Percentiles rank a stretch among this genome's conserved stretches.
These are phyloP conservation scores for Cyclotella atomus DNA, from an alignment of 108 stramenopile species.

Conservation along the genomic window DNA sequence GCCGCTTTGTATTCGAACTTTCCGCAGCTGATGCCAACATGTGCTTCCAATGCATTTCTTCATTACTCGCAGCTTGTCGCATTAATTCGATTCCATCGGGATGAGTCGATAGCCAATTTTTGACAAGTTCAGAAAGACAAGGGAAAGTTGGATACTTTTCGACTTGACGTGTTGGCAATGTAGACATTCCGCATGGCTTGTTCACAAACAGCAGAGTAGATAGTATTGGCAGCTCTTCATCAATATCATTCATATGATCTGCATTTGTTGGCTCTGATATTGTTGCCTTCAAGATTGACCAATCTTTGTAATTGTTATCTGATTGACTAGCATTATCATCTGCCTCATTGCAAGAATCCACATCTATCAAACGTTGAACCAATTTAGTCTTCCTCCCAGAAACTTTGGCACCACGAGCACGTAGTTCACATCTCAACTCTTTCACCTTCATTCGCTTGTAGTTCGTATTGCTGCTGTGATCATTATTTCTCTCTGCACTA, in stretches of 20 bases:
- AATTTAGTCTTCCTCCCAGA: slow-evolving; percentile 19
- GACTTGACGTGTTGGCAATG: slow-evolving; percentile 32
- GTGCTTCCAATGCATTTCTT: slow-evolving; percentile 14
- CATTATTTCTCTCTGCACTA: neutral
- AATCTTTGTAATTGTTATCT: no score
- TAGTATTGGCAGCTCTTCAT: slow-evolving; percentile 29
- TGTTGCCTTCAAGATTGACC: slow-evolving; percentile 27
- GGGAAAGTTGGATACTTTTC: slow-evolving; percentile 3
- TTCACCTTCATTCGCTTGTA: slow-evolving; percentile 9
- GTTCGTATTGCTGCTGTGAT: neutral
- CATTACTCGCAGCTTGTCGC: slow-evolving; percentile 15
- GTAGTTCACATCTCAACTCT: slow-evolving; percentile 22
- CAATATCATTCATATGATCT: neutral
- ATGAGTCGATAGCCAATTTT: slow-evolving; percentile 26
- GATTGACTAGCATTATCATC: no score
- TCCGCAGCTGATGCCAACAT: neutral
- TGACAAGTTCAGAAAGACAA: slow-evolving; percentile 32
- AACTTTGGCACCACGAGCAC: neutral
- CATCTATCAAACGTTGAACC: slow-evolving; percentile 9
- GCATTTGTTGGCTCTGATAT: neutral
- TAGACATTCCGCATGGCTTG: slow-evolving; percentile 45
- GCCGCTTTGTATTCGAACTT: neutral
- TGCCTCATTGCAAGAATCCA: no score
- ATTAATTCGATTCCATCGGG: slow-evolving; percentile 21
- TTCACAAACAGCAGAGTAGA: slow-evolving; percentile 42